These are phyloP conservation scores for Entomortierella lignicola DNA, from an alignment of 192 early-diverging fungal species.

Conservation along the genomic window DNA sequence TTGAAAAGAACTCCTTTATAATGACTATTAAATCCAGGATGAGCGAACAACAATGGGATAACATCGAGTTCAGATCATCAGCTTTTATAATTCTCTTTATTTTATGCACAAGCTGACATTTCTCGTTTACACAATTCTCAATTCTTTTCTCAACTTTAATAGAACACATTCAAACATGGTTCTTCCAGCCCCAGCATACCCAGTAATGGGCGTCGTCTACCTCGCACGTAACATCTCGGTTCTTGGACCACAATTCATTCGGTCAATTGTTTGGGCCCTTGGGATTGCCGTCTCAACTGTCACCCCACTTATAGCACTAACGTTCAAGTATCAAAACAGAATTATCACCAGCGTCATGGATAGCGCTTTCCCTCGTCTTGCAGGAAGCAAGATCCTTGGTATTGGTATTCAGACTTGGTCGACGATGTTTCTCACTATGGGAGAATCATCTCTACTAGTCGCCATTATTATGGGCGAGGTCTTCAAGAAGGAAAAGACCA, in stretches of 20 bases:
- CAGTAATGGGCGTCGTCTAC: slow-evolving; percentile 48
- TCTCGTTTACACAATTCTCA: too few species aligned
- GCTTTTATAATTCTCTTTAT: too few species aligned
- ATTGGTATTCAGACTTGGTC: slow-evolving; percentile 54
- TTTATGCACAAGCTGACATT: too few species aligned
- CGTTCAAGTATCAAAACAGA: slow-evolving; percentile 44
- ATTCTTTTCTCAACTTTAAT: not conserved
- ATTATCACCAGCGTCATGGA: slow-evolving; percentile 50
- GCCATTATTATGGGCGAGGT: slow-evolving; percentile 52
- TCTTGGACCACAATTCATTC: slow-evolving; percentile 47
- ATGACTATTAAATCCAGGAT: too few species aligned
- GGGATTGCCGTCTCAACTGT: slow-evolving; percentile 48
- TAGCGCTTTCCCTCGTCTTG: slow-evolving; percentile 30
- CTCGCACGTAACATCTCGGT: slow-evolving; percentile 38
- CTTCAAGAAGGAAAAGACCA: slow-evolving; percentile 52
- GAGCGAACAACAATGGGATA: too few species aligned
- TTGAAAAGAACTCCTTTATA: not conserved
- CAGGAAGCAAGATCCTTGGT: slow-evolving; percentile 37
- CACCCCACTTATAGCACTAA: slow-evolving; percentile 42
- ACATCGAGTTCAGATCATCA: too few species aligned
- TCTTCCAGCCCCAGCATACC: slow-evolving; percentile 50
- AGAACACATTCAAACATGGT: slow-evolving; percentile 2
- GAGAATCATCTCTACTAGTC: slow-evolving; percentile 42
- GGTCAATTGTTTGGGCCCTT: slow-evolving; percentile 46
- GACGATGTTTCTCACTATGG: slow-evolving; percentile 54